Conservation (phyloP, 2,329 filamentous ascomycete genomes). For the Chaetomiaceae sp. region DNA sequence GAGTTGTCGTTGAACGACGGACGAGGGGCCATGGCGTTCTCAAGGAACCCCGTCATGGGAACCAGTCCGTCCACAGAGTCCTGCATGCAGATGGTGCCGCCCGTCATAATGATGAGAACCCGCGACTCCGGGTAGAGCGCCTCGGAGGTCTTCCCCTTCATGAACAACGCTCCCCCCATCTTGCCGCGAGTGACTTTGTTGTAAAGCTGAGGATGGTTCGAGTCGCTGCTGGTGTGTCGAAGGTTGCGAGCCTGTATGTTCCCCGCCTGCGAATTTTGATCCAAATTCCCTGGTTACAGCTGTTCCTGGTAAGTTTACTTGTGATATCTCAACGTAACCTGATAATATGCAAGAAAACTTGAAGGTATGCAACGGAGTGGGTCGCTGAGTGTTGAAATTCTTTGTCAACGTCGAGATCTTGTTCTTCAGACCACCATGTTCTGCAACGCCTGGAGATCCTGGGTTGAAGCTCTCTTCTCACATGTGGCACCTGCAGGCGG, state of each 20-base stretch:
- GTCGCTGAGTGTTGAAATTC: not conserved
- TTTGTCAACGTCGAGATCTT: not conserved
- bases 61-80: conserved; percentile 72
- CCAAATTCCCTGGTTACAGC: no score
- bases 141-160: conserved; percentile 17
- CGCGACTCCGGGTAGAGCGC: conserved; percentile 58
- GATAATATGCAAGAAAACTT: not conserved
- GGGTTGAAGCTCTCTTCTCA: no score
- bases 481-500: no score
- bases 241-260: no score
- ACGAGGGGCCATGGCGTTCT: conserved; percentile 73
- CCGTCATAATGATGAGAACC: conserved; percentile 86
- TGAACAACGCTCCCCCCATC: conserved; percentile 20
- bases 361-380: not conserved
- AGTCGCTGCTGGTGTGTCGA: no score
- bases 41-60: conserved; percentile 72
- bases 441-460: no score
- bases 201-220: no score
- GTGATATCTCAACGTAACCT: no score
- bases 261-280: no score
- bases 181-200: not conserved
- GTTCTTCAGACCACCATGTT: no score
- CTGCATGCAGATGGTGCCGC: conserved; percentile 87
- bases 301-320: no score
- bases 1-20: conserved; percentile 81